A percentile compares a stretch with the other conserved stretches of the same genome.
These are phyloP conservation scores for Botrytis pseudocinerea DNA, from an alignment of 2,329 filamentous ascomycete species.

Conservation along the genomic window DNA sequence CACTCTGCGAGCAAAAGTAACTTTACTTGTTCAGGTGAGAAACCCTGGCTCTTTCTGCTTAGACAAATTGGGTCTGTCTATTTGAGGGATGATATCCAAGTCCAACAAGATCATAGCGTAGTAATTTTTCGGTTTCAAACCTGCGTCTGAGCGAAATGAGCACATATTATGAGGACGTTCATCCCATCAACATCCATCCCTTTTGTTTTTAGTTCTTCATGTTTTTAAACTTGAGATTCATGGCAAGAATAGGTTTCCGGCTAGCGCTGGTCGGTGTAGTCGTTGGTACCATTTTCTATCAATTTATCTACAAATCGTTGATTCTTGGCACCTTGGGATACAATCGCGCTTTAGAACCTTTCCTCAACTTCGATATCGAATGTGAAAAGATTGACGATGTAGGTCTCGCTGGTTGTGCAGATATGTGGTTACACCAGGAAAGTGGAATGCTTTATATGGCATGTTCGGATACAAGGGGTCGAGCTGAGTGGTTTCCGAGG, in stretches of 20 bases:
- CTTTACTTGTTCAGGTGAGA: not conserved
- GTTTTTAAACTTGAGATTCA: not conserved
- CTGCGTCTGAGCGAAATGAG: slow-evolving; percentile 1
- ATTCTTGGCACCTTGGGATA: slow-evolving; percentile 40
- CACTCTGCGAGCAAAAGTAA: not conserved
- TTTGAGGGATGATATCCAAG: not conserved
- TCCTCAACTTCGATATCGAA: slow-evolving; percentile 40
- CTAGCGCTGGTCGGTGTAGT: slow-evolving; percentile 24
- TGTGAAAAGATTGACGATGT: slow-evolving; percentile 34
- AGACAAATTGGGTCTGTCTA: not conserved
- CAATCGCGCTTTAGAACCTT: slow-evolving; percentile 38
- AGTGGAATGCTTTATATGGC: slow-evolving; percentile 38
- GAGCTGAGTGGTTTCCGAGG: slow-evolving; percentile 36
- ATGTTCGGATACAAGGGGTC: slow-evolving; percentile 33
- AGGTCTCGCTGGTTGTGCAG: slow-evolving; percentile 37
- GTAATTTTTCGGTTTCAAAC: not conserved
- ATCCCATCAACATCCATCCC: not conserved
- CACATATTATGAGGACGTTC: not conserved
- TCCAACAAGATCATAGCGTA: slow-evolving; percentile 6
- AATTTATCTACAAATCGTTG: slow-evolving; percentile 38
- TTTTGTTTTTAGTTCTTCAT: not conserved
- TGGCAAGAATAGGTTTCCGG: slow-evolving; percentile 17
- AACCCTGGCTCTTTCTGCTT: not conserved
- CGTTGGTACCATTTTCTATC: slow-evolving; percentile 37
- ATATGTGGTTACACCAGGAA: slow-evolving; percentile 39